phyloP scores from a whole-genome alignment of 2,329 filamentous ascomycete species.

The Trichoderma lentiforme region DNA sequence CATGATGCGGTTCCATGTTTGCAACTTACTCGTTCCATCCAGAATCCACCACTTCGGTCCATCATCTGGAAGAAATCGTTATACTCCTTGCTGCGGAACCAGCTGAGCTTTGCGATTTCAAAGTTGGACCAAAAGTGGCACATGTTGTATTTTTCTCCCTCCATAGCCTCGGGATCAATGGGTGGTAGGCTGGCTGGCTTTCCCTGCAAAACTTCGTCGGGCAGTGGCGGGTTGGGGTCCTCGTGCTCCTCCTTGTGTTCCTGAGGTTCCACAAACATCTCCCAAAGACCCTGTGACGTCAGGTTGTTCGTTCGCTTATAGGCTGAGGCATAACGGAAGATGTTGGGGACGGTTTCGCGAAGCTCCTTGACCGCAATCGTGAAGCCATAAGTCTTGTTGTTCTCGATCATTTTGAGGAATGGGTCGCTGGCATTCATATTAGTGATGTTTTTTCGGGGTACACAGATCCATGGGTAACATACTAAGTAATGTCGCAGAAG shows the following conservation, averaged over 20 bases:
- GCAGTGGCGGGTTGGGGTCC: constrained; percentile 63
- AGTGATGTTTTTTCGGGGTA: neutral
- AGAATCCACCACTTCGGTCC: constrained; percentile 96
- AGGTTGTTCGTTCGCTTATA: constrained; percentile 93
- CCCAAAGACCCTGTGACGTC: constrained; percentile 89
- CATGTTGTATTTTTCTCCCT: constrained; percentile 99
- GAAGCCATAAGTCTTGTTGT: constrained; percentile 98
- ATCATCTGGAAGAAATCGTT: constrained; percentile 99
- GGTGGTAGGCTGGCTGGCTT: constrained; percentile 73
- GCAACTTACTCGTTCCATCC: constrained; percentile 87
- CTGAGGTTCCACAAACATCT: constrained; percentile 88
- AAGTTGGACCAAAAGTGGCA: constrained; percentile 99
- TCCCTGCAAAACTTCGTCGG: constrained; percentile 75
- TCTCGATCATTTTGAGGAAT: constrained; percentile 88
- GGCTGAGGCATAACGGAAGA: constrained; percentile 97
- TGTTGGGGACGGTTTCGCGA: constrained; percentile 95
- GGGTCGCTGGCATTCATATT: constrained; percentile 63
- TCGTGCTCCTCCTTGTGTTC: constrained; percentile 63
- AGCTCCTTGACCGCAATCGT: constrained; percentile 98
- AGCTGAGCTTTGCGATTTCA: constrained; percentile 90
- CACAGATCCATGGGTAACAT: constrained; percentile 27
- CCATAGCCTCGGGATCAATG: constrained; percentile 90
- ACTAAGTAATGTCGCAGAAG: constrained; percentile 99
- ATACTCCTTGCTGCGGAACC: constrained; percentile 96
- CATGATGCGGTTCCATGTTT: neutral